Evolutionary conservation across 345 rosid species (phyloP), one percentile per base, ranked within the genome.

Genomic region (Conringia planisiliqua): DNA sequence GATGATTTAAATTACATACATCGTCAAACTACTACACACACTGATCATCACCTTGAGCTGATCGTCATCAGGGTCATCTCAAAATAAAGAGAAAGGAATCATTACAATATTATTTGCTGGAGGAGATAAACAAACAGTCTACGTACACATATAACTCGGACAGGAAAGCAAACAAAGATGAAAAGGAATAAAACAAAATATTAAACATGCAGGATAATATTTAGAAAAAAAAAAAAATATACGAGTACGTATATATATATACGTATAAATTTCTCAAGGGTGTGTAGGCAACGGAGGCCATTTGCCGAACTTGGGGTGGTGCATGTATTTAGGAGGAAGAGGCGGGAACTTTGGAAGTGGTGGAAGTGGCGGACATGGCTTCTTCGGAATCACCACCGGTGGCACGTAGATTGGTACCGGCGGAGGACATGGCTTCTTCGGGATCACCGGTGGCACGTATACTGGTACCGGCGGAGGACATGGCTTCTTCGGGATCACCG

Each of bases 301-400:
- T 70, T 87, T 84, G 18, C 83, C 83, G 64, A 82, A 82, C 82
- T 88, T 79, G 14, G 84, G 87, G 57, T 80, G 79, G 67, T 75
- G 75, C 67, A 66, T 70, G 36, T 66, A 47, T 80, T 83, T 82
- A 17, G 86, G 89, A 77, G 87, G 83, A 67, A 83, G 76, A 4
- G 88, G 88, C 51, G 93, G 90, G 40, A 85, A 39, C 69, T 82
- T 80, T 12, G 83, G 87, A 51, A 83, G 80, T 66, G 81, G 79
- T 12, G 82, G 87, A 51, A 83, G 80, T 66, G 81, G 79, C 2
- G 87, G 82, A 54, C 62, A 46, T 32, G 87, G 79, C 43, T 82
- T 86, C 65, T 72, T 78, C 0, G 77, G 78, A 0, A 22, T 22
- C 24, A 22, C 42, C 47, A 56, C 43, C 24, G 91, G 89, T 63